Evolutionary conservation across 2,329 filamentous ascomycete species (phyloP), one percentile per base, ranked within the genome.

Genomic region (Epichloe hybrida): DNA sequence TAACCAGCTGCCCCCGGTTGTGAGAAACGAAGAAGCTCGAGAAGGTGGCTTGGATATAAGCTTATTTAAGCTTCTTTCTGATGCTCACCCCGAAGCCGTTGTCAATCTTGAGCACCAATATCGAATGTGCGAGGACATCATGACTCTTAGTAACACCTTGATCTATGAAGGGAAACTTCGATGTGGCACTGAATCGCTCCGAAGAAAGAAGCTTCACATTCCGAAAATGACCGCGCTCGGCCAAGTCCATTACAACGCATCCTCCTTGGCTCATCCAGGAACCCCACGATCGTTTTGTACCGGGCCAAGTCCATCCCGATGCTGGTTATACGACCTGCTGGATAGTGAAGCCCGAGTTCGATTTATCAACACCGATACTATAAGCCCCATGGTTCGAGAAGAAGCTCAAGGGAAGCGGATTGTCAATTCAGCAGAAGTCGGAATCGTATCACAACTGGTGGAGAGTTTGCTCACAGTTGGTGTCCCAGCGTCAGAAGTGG

Each of bases 41-140:
- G 77, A 83, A 50, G 90, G 90, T 12, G 93, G 93, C 1, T 73
- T 98, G 5, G 93, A 98, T 64, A 78, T 96, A 44, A 95, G 88
- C 63, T 74, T 98, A 48, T 98, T 98, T 76, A 95, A 95, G 64
- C 76, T 93, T 3, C 77, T 98, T 12, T 96, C 89, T 1, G 93
- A 97, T 61, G 77, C 79, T 0, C 90, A 97, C 55, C 90, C 93
- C 0, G 73, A 81, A 45, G 89, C 89, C 1, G 90, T 98, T 2
- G 88, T 94, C 54, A 95, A 86, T 55, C 77, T 98, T 2, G 89
- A 93, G 60, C 89, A 96, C 61, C 93, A 98, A 64, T 98, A 98
- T 64, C 88, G 93, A 54, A 98, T 98, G 93, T 95, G 88, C 60
- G 86, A 93, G 58, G 93, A 98, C 54, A 86, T 98, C 54, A 97